Base-by-base conservation (phyloP, 2,329 filamentous ascomycete species). In the Pseudogymnoascus sp. region DNA sequence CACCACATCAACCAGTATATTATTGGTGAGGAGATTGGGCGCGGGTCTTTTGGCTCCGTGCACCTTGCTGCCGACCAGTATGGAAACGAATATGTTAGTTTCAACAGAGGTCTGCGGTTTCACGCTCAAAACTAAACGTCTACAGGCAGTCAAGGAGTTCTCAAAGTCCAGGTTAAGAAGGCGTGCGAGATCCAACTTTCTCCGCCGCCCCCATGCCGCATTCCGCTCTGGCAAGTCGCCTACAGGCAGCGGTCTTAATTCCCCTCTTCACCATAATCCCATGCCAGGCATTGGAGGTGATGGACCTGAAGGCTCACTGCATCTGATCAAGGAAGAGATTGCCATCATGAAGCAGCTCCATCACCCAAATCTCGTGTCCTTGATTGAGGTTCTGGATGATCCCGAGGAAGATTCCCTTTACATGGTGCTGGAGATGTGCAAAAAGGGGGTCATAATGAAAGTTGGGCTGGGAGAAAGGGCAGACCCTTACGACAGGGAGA, bases 341-440 rank as follows among this genome's bases (percentile, higher is more conserved):
- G 95, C 95, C 64, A 96, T 97, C 73, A 97, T 99, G 93, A 99
- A 97, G 81, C 97, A 97, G 77, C 82, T 97, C 56, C 88, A 97
- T 72, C 95, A 99, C 72, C 89, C 87, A 28, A 99, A 97, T 72
- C 80, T 99, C n/a, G 93, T 97, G 12, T 87, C 89, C 53, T 79
- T 99, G 60, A 91, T 96, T 68, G 95, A 99, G 76, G 95, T 99
- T 2, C 80, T 99, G 61, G 95, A 97, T 73, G 95, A 97, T 72
- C 93, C 95, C 0, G 88, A 93, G 59, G 92, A 97, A 73, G 95
- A 99, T 75, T 96, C 93, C 2, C 78, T 99, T 11, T 99, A 97
- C 77, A 97, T 99, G 91, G 95, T 99, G 21, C 83, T 99, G 75
- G 95, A 99, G 75, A 96, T 97, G 91, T 99, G 95, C 79, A 95